Conservation (phyloP, 129 eudicot species). For the Flaveria sonorensis region DNA sequence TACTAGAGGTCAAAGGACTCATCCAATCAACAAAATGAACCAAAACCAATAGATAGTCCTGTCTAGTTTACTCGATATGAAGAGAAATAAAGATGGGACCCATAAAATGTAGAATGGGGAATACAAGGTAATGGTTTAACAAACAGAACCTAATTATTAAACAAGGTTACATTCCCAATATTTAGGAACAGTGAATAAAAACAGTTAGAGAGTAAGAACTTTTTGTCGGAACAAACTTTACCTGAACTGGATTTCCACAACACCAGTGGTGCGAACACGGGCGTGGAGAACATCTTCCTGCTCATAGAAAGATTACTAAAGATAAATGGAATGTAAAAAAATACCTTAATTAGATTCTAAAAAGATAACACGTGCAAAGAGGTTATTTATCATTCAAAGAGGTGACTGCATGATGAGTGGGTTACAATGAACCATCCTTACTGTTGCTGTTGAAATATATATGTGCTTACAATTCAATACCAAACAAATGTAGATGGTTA, state of each 20-base stretch:
- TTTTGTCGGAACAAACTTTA: constrained; percentile 15
- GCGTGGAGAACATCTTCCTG: constrained; percentile 99
- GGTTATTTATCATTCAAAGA: constrained; percentile 9
- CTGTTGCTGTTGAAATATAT: neutral
- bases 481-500: too few species aligned
- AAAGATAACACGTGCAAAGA: neutral
- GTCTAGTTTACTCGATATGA: constrained; percentile 2
- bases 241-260: constrained; percentile 99
- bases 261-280: constrained; percentile 95
- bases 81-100: constrained; percentile 3
- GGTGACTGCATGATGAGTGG: neutral
- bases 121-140: neutral
- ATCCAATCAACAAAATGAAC: neutral
- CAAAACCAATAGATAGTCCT: too few species aligned
- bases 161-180: neutral
- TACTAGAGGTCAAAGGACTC: neutral
- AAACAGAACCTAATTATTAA: constrained; percentile 3
- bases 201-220: neutral
- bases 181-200: constrained; percentile 8
- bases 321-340: neutral
- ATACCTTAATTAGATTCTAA: neutral
- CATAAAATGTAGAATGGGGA: constrained; percentile 9
- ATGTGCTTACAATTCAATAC: too few species aligned
- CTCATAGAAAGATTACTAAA: constrained; percentile 16
- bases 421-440: neutral